Evolutionary conservation across 2,329 filamentous ascomycete species (phyloP), one percentile per base, ranked within the genome.

Genomic region (Aspergillus sp.): DNA sequence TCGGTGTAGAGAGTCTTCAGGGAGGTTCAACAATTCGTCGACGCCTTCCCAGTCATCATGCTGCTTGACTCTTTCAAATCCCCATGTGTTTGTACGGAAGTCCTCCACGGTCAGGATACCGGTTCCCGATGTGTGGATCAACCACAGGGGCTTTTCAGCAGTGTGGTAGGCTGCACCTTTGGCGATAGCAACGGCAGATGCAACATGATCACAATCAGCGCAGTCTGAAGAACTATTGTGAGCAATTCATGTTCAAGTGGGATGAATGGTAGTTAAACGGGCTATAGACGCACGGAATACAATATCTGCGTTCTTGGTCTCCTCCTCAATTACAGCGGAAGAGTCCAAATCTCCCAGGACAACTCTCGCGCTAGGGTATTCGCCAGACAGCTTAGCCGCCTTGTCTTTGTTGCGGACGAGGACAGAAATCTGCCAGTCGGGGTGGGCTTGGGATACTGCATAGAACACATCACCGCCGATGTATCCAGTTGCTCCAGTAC

Each of bases 381-480:
- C 66, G 61, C 65, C 70, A 3, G 69, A 66, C 5, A 80, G 62
- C 50, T 74, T 69, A 34, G 67, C 67, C 15, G 74, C 77, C 62
- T 78, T 78, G 13, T 77, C 72, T 56, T 74, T 71, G 61, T 68
- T 78, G 17, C 79, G 76, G 22, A 81, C 75, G 5, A 80, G 66
- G 39, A 71, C 74, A 0, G 76, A 74, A 50, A 78, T 62, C 41
- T 80, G 69, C 74, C 77, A 81, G 45, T 81, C 76, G 4, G 78
- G 77, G 61, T 83, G 80, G 5, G 74, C 67, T 44, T 77, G 70
- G 41, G 69, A 67, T 36, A 83, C 64, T 5, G 72, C 71, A 58
- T 78, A 77, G n/a, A 84, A 72, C 39, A 77, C 74, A 50, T 81
- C 80, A 32, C 82, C 81, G 5, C 81, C 81, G 48, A 84, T 82